Conservation (phyloP, 305 asterid genomes). For the Nicotiana rustica region DNA sequence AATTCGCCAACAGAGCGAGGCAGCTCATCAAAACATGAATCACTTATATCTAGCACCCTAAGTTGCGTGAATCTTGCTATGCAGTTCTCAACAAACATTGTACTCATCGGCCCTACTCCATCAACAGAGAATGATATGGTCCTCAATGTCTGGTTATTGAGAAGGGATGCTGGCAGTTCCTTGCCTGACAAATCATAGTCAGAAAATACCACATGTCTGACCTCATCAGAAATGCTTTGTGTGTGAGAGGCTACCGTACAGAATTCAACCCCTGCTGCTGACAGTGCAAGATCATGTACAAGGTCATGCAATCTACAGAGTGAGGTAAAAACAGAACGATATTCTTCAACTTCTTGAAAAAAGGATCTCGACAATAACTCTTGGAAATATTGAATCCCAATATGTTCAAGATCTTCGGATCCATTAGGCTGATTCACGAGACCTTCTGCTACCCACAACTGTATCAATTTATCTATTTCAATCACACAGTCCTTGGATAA, state of each 20-base stretch:
- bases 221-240: slow-evolving; percentile 33
- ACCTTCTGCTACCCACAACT: background rate
- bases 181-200: slow-evolving; percentile 27
- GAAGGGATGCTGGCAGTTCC: slow-evolving; percentile 31
- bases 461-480: slow-evolving; percentile 39
- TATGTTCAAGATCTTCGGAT: background rate
- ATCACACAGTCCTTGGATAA: slow-evolving; percentile 43
- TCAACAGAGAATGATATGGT: slow-evolving; percentile 13
- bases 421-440: background rate
- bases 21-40: slow-evolving; percentile 16
- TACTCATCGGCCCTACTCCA: slow-evolving; percentile 1
- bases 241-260: background rate
- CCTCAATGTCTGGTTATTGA: background rate
- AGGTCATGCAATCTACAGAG: slow-evolving; percentile 67
- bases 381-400: background rate
- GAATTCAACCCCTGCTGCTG: slow-evolving; percentile 30
- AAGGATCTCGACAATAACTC: slow-evolving; percentile 40
- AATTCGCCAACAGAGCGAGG: slow-evolving; percentile 32
- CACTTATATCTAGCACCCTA: slow-evolving; percentile 23
- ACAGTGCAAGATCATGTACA: slow-evolving; percentile 72
- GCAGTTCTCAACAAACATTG: slow-evolving; percentile 15
- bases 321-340: background rate
- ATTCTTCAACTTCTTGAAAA: slow-evolving; percentile 46
- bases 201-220: background rate
- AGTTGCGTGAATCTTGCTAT: slow-evolving; percentile 10